Evolutionary conservation across 148 eudicot genomes (phyloP).

Genomic region (Camellia granthamiana): DNA sequence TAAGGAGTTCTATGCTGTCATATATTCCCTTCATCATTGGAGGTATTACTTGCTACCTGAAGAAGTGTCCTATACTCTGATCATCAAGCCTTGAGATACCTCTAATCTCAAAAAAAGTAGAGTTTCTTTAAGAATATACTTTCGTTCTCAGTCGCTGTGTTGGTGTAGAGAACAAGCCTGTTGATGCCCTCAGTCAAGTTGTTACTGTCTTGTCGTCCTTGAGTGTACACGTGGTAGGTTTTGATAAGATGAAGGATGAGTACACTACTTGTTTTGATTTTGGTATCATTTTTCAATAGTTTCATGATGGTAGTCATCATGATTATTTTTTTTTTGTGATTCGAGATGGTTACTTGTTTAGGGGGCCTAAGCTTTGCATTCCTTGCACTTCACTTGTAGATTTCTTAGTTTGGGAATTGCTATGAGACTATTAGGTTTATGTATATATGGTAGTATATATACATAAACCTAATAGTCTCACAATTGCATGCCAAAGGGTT

Average conservation of each 20-base stretch:
- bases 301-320: no score
- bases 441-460: no score
- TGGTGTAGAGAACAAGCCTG: not conserved
- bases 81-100: not conserved
- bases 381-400: not conserved
- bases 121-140: not conserved
- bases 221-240: not conserved
- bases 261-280: no score
- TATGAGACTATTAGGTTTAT: no score
- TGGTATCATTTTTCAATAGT: no score
- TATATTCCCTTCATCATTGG: not conserved
- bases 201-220: not conserved
- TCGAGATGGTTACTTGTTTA: not conserved
- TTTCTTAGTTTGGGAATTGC: not conserved
- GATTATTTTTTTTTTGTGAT: not conserved
- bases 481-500: not conserved
- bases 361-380: not conserved
- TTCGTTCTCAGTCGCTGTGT: not conserved
- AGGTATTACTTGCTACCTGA: not conserved
- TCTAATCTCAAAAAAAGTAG: not conserved
- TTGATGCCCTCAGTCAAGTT: not conserved
- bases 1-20: not conserved
- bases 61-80: not conserved
- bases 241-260: not conserved
- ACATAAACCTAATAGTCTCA: no score